A percentile compares a stretch with the other conserved stretches of the same genome.
Evolutionary conservation across 805 yeast genomes (phyloP).

Genomic region (Starmerella vaccinii): DNA sequence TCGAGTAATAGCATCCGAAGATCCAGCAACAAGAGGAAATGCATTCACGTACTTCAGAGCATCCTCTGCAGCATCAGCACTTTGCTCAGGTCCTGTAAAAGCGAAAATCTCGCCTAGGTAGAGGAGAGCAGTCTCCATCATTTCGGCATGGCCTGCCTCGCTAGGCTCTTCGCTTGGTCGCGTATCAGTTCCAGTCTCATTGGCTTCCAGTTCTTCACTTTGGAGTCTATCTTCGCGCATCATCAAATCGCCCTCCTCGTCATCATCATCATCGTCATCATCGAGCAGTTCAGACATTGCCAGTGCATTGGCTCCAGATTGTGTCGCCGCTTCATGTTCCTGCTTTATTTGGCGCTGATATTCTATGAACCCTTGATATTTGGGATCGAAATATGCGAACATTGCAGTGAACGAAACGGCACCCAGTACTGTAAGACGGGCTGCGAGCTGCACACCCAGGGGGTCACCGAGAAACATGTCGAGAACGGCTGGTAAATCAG

Average conservation of each 20-base stretch:
- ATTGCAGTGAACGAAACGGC: constrained; percentile 7
- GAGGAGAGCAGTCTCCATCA: neutral
- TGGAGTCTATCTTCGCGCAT: neutral
- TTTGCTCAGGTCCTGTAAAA: neutral
- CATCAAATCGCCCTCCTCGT: too few relatives aligned
- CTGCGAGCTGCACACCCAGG: constrained; percentile 1
- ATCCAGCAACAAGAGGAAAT: constrained; percentile 3
- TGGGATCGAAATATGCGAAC: constrained; percentile 8
- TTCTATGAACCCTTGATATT: neutral
- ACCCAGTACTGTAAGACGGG: constrained; percentile 4
- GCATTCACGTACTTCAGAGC: neutral
- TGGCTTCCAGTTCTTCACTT: neutral
- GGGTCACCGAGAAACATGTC: constrained; percentile 1
- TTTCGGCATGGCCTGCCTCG: neutral
- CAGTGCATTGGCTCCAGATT: constrained; percentile 10
- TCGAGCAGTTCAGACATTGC: constrained; percentile 19
- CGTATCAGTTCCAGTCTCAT: neutral
- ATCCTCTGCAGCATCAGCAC: neutral
- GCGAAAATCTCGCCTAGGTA: neutral
- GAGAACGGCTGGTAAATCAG: constrained; percentile 10
- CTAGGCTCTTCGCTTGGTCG: constrained; percentile 2
- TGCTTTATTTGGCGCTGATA: neutral
- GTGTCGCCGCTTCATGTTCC: neutral
- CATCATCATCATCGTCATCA: constrained; percentile 14
- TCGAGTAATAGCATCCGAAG: neutral